Conservation (phyloP, 352 stramenopile genomes). For the Lagenidium giganteum region DNA sequence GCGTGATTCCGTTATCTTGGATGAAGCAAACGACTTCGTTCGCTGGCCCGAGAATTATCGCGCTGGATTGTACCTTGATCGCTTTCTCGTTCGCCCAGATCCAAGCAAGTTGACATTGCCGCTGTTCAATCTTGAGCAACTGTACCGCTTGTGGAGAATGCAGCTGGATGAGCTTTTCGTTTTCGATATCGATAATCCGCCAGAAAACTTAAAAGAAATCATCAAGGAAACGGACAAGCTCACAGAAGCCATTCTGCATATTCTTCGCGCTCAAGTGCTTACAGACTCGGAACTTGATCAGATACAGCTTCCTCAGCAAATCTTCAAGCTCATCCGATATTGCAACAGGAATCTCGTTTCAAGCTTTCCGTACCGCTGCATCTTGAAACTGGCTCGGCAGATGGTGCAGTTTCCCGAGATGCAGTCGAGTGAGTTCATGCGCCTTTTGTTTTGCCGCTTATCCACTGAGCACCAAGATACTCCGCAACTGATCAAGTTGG, state of each 20-base stretch:
- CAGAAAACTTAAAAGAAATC: slow-evolving; percentile 38
- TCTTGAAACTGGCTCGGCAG: slow-evolving; percentile 51
- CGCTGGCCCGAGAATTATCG: slow-evolving; percentile 61
- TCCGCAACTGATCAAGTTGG: slow-evolving; percentile 56
- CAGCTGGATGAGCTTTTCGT: slow-evolving; percentile 49
- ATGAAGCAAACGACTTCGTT: slow-evolving; percentile 62
- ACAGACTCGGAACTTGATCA: slow-evolving; percentile 70
- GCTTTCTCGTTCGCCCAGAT: slow-evolving; percentile 65
- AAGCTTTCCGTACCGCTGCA: slow-evolving; percentile 66
- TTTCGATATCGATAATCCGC: slow-evolving; percentile 56
- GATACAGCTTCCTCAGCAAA: slow-evolving; percentile 60
- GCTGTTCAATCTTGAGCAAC: slow-evolving; percentile 69
- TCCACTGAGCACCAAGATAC: slow-evolving; percentile 69
- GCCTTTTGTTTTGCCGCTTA: slow-evolving; percentile 67
- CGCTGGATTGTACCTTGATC: slow-evolving; percentile 66
- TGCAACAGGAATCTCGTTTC: slow-evolving; percentile 71
- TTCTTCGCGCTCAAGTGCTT: slow-evolving; percentile 52
- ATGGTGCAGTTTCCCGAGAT: slow-evolving; percentile 67
- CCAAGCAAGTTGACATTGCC: slow-evolving; percentile 70
- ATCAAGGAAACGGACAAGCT: slow-evolving; percentile 61
- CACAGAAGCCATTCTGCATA: slow-evolving; percentile 65
- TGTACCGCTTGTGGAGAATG: slow-evolving; percentile 70
- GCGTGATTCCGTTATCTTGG: slow-evolving; percentile 67
- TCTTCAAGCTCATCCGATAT: slow-evolving; percentile 67
- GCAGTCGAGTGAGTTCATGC: slow-evolving; percentile 60